phyloP scores from a whole-genome alignment of 805 yeast genomes.

The Spathaspora arborariae region DNA sequence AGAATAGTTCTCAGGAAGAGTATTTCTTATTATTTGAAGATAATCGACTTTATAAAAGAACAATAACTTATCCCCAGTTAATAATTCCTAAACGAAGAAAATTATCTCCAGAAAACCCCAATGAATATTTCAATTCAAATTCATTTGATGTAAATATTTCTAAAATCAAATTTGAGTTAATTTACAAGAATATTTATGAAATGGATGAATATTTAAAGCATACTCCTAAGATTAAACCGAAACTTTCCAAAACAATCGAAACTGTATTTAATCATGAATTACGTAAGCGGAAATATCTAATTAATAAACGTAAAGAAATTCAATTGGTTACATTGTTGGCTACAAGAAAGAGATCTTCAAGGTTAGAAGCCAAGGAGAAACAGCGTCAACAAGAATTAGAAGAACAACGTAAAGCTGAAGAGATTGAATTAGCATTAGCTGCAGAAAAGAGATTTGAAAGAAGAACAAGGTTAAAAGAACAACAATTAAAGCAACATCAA shows the following conservation, averaged over 20 bases:
- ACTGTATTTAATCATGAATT: conserved; percentile 39
- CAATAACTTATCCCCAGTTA: conserved; percentile 20
- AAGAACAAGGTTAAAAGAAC: conserved; percentile 21
- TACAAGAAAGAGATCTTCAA: conserved; percentile 69
- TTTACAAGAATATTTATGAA: conserved; percentile 29
- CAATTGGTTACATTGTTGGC: conserved; percentile 61
- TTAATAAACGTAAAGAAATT: conserved; percentile 57
- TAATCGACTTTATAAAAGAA: conserved; percentile 47
- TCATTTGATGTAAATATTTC: conserved; percentile 26
- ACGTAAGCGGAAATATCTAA: conserved; percentile 49
- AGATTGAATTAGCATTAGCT: conserved; percentile 41
- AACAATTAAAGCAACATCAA: conserved; percentile 3
- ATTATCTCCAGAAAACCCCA: conserved; percentile 31
- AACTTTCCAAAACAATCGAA: conserved; percentile 14
- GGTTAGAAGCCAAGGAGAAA: conserved; percentile 62
- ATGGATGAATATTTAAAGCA: conserved; percentile 24
- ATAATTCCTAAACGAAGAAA: conserved; percentile 34
- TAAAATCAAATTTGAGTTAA: conserved; percentile 25
- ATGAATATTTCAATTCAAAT: conserved; percentile 19
- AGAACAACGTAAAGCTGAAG: conserved; percentile 41
- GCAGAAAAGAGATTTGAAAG: conserved; percentile 40
- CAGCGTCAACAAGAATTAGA: conserved; percentile 52
- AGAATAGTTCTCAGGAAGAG: conserved; percentile 18
- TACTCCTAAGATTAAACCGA: conserved; percentile 20
- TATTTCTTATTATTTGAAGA: conserved; percentile 45